Evolutionary conservation across 805 yeast genomes (phyloP), one percentile per base, ranked within the genome.

Genomic region (Suhomyces canberraensis): DNA sequence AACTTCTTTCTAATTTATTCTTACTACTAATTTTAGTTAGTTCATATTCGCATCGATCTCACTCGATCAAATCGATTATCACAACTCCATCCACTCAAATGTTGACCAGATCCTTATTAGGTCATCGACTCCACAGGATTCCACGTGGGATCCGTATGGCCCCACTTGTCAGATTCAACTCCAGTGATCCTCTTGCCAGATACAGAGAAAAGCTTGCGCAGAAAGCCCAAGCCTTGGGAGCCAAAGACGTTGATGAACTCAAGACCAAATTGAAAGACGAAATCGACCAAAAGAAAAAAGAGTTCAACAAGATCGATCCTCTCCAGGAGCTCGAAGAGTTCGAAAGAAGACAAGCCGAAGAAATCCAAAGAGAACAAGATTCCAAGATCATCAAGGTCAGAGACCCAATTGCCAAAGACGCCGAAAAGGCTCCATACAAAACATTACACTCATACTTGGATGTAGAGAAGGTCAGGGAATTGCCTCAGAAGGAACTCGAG

Each of bases 381-480:
- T 49, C 49, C 34, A 53, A 48, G 31, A 54, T 60, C 1, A 53
- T 55, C 31, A 65, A 65, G 34, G 56, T 58, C 13, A 44, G 73
- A 31, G 51, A 58, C 3, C 64, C 73, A 4, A 52, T 66, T 14
- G 58, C 56, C 17, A 52, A 63, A 29, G 53, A 58, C 56, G 36
- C 66, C 42, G 57, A 73, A 17, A 36, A 50, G 29, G 41, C 53
- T 8, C 88, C 91, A 3, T 85, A 73, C 61, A 88, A 88, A 60
- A 79, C 86, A 0, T 66, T 93, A 36, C 69, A 73, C 30, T 78
- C 90, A 1, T 91, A 69, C 57, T 58, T 93, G 27, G 89, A 86
- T 37, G 67, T 78, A 6, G 84, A 75, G 1, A 90, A 88, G 56
- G 47, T 87, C 32, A 41, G 61, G 33, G 71, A 66, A 4, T 72